Evolutionary conservation across 2,329 filamentous ascomycete species (phyloP), one percentile per base, ranked within the genome.

Genomic region (Shiraia sp.): DNA sequence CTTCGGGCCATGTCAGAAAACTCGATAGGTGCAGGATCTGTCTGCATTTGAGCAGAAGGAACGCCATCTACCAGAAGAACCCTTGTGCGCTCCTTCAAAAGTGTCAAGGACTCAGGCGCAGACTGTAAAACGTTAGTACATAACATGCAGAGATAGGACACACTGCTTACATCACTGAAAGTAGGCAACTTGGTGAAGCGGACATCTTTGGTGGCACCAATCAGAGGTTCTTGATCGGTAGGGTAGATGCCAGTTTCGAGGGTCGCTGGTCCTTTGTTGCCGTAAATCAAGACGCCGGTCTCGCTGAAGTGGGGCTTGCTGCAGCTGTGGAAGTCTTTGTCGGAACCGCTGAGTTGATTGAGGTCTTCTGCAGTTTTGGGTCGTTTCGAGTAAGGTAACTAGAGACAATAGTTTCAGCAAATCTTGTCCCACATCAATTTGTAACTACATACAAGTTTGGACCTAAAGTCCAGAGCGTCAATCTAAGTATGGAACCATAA

Each of bases 351-450:
- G 75, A 90, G 77, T 41, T 85, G 76, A 53, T 80, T 75, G 59
- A 86, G 80, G 49, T 81, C 76, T 53, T 81, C 75, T 59, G 82
- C 79, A 27, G 81, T 82, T 63, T 91, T 90, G 51, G 84, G 75
- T 71, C 84, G 83, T 74, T 90, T 88, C 68, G 88, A 80, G 75
- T 93, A 93, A 37, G 90, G 90, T 82, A 86, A 95, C 90, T 95
- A 82, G 62, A 71, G 57, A 63, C 51, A 62, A 61, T 47, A 58
- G 47, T 61, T 60, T 69, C 61, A 70, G 67, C 57, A 63, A 22
- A 65, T 57, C 56, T 65, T 64, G 60, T 63, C 53, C 57, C 51
- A 41, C 49, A 57, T 68, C 56, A 65, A 69, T 72, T 72, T 68
- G 63, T 68, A 65, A 51, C 63, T 75, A 75, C 59, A 61, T 74